A percentile compares a stretch with the other conserved stretches of the same genome.
phyloP scores from a whole-genome alignment of 805 yeast species.

The Ogataea philodendri region DNA sequence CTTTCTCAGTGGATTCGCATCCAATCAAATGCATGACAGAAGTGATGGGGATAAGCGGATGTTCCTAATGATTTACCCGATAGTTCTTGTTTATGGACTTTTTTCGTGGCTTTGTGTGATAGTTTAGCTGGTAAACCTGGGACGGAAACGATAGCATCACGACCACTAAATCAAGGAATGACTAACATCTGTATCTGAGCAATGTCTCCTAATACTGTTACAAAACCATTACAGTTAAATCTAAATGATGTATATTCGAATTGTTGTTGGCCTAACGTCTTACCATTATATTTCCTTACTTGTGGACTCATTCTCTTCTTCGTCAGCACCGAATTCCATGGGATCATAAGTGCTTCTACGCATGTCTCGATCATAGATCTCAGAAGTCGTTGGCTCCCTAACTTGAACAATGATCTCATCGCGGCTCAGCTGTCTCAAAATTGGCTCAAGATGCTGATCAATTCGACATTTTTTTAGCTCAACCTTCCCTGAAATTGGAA shows the following conservation, averaged over 20 bases:
- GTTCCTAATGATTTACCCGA: constrained; percentile 52
- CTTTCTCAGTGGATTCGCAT: constrained; percentile 14
- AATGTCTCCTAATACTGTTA: too few species aligned
- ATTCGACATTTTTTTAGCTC: constrained; percentile 86
- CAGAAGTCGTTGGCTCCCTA: constrained; percentile 72
- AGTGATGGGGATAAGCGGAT: constrained; percentile 55
- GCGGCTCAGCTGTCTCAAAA: constrained; percentile 53
- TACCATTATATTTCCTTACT: too few species aligned
- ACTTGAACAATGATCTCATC: constrained; percentile 62
- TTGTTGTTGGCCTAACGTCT: too few species aligned
- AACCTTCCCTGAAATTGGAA: constrained; percentile 73
- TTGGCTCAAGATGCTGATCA: constrained; percentile 53
- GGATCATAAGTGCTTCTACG: constrained; percentile 73
- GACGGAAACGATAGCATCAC: not conserved
- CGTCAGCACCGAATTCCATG: constrained; percentile 68
- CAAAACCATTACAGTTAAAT: too few species aligned
- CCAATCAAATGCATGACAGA: constrained; percentile 24
- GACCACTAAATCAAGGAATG: too few species aligned
- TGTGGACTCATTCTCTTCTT: constrained; percentile 47
- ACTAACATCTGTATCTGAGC: too few species aligned
- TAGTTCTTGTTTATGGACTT: constrained; percentile 49
- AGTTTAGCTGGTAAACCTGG: too few species aligned
- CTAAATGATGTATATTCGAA: too few species aligned
- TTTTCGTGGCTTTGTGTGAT: constrained; percentile 56
- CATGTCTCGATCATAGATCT: constrained; percentile 64